These are phyloP conservation scores for Epichloe sibirici DNA, from an alignment of 2,329 filamentous ascomycete species.

Conservation along the genomic window DNA sequence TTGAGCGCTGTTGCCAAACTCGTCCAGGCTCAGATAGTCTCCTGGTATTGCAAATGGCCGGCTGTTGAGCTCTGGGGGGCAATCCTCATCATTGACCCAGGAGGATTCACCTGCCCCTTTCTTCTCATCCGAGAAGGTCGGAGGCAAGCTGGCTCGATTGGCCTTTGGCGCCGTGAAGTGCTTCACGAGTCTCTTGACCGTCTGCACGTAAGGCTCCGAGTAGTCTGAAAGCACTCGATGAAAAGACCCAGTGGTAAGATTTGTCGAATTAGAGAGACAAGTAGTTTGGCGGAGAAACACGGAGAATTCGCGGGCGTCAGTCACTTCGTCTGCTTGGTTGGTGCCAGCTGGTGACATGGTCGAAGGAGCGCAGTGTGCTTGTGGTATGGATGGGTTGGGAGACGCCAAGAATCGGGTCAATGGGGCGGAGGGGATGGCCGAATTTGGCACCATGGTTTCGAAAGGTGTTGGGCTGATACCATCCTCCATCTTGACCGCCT, in stretches of 20 bases:
- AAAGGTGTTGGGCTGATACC: conserved; percentile 3
- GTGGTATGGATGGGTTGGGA: not conserved
- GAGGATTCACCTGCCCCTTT: conserved; percentile 4
- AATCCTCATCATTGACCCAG: conserved; percentile 19
- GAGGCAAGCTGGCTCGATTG: conserved; percentile 13
- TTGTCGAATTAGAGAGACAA: conserved; percentile 26
- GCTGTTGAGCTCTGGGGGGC: conserved; percentile 11
- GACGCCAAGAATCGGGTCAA: not conserved
- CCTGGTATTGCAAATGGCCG: conserved; percentile 30
- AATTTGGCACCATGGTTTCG: not conserved
- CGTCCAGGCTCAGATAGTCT: conserved; percentile 32
- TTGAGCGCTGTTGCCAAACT: conserved; percentile 2
- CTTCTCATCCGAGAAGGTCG: conserved; percentile 6
- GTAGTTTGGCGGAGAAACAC: conserved; percentile 22
- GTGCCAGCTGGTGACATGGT: not conserved
- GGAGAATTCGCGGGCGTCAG: conserved; percentile 9
- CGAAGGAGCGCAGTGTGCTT: not conserved
- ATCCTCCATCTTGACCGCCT: conserved; percentile 1
- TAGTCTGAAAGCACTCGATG: conserved; percentile 21
- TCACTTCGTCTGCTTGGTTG: not conserved
- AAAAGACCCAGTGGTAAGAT: conserved; percentile 25
- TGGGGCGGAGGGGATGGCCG: not conserved
- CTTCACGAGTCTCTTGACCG: conserved; percentile 27
- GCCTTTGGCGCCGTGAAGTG: conserved; percentile 22
- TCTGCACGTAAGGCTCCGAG: conserved; percentile 21